Conservation (phyloP, 257 asterid genomes). For the Ophiorrhiza pumila region DNA sequence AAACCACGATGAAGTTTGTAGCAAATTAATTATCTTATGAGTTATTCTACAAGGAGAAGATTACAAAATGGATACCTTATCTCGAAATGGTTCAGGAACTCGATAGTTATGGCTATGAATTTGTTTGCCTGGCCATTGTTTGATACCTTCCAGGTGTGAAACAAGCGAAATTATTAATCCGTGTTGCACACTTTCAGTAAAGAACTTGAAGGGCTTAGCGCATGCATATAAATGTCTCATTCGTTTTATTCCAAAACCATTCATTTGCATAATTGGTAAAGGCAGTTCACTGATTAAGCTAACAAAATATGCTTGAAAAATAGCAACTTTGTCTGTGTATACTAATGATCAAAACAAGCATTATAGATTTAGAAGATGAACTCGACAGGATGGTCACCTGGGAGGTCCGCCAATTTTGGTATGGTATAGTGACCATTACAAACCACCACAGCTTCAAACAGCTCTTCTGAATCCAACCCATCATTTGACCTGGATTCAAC, state of each 20-base stretch:
- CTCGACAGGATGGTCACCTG: constrained; percentile 15
- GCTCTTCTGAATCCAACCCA: background rate
- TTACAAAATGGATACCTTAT: constrained; percentile 29
- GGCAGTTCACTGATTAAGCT: too few species aligned
- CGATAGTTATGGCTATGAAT: constrained; percentile 64
- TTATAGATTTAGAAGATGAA: too few species aligned
- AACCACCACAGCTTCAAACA: constrained; percentile 28
- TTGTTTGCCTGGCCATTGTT: constrained; percentile 59
- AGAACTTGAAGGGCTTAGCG: too few species aligned
- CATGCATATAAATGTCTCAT: background rate
- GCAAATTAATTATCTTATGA: background rate
- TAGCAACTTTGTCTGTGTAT: too few species aligned
- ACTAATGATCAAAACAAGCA: too few species aligned
- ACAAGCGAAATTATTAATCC: background rate
- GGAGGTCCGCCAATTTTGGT: constrained; percentile 24
- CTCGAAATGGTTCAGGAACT: constrained; percentile 45
- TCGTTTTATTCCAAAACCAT: too few species aligned
- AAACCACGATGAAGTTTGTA: too few species aligned
- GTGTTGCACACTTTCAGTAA: background rate
- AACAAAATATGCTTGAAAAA: too few species aligned
- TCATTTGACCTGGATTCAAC: constrained; percentile 35
- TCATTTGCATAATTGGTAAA: too few species aligned
- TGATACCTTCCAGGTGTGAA: constrained; percentile 32
- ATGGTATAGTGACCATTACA: constrained; percentile 29
- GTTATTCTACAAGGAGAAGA: background rate